Evolutionary conservation across 1,139 yeast genomes (phyloP), one percentile per base, ranked within the genome.

Genomic region (Blastobotrys buckinghamii): DNA sequence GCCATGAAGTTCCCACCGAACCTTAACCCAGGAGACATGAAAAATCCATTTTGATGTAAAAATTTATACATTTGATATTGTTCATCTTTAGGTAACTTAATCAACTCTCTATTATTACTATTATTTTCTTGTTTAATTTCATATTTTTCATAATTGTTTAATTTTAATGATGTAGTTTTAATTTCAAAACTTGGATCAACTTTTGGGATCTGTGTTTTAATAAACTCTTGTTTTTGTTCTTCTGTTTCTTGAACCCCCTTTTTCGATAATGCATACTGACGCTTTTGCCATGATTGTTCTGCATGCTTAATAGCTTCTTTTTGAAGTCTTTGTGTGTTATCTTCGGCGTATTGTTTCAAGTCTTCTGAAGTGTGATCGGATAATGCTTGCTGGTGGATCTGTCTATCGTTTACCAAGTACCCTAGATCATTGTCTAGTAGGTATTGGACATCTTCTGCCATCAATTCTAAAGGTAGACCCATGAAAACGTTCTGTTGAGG

Each of bases 1-100:
- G 92, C 89, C 47, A 92, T 78, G 59, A 81, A 88, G 51, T 82
- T 81, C 2, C 96, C 95, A 1, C 98, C 98, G 63, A 90, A 92
- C 52, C 96, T 75, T 39, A 89, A 71, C 0, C 97, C 98, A 0
- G 97, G 96, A 33, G 89, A 74, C 20, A 89, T 55, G 57, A 63
- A 84, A 61, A 75, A 82, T 0, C 77, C 79, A 17, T 62, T 59
- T 1, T 60, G 55, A 51, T 76, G 79, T 42, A 86, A 64, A 46
- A 71, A 63, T 39, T 67, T 66, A 57, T 68, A 78, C 27, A 76
- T 61, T 9, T 58, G 51, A 44, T 62, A 65, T 8, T 63, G 50
- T 1, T 56, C 55, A 9, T 50, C 44, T 30, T 29, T 19, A 24
- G 44, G 30, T 7, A 27, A 35, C 4, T 20, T 19, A 35, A 5